Base-by-base conservation (phyloP, 176 grass and related monocot species). In the Zoysia japonica region DNA sequence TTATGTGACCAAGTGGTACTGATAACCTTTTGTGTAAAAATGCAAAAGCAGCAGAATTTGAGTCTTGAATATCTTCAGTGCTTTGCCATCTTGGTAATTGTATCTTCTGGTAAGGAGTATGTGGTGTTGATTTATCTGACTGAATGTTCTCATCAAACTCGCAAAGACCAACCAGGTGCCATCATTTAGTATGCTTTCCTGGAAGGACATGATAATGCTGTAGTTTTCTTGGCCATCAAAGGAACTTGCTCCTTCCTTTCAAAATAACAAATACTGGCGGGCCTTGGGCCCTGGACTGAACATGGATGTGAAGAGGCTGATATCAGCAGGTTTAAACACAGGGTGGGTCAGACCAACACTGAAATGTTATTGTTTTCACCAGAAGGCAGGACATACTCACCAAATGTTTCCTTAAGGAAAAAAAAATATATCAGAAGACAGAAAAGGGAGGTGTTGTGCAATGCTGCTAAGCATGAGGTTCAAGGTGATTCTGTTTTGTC, bases 401-500 rank as follows among this genome's bases (percentile, higher is more conserved):
- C 59, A 61, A 35, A 36, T 61, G 20, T 36, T 61, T 61, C 19
- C 57, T 61, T 3, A 35, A 10, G 35, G 7, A 61, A 61, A 61
- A 3, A 61, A 9, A 61, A 61, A 61, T 1, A 57, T 19, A 57
- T 19, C 55, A 57, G 14, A 59, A 8, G 56, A 2, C n/a, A 28
- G 56, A 7, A 60, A 60, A 20, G n/a, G 56, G 5, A 28, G 16
- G 11, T 56, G 55, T 57, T 8, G 17, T 57, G 55, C 55, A 57
- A 57, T 57, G 17, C 56, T 61, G 9, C 59, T 61, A 36, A 61
- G 20, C 19, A 61, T 36, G 20, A 36, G 20, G 36, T 36, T 36
- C 59, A 63, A 46, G 74, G 54, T 84, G 70, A 54, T 59, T 75
- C 19, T 75, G 45, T 74, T 84, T 84, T 88, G 81, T 84, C 81